Evolutionary conservation across 1,139 yeast species (phyloP).

Genomic region (Arxiozyma telluris): DNA sequence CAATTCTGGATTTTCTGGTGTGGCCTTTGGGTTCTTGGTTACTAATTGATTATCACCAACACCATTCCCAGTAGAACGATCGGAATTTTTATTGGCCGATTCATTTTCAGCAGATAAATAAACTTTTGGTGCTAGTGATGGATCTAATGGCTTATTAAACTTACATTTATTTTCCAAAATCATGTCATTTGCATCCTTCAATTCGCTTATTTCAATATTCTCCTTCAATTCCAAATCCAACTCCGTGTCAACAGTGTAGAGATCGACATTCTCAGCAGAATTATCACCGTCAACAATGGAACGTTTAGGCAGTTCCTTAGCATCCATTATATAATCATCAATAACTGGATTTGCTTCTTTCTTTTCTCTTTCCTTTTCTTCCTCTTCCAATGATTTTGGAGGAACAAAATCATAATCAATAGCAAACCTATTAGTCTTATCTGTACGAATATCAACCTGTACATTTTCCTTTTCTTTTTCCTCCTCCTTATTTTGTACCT

Average conservation of each 20-base stretch:
- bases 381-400: background rate
- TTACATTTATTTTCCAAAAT: constrained; percentile 4
- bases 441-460: background rate
- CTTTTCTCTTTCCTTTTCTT: background rate
- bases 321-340: constrained; percentile 2
- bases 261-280: background rate
- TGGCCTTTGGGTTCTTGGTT: constrained; percentile 20
- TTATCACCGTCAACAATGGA: background rate
- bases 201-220: constrained; percentile 5
- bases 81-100: background rate
- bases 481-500: background rate
- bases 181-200: constrained; percentile 11
- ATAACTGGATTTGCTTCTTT: background rate
- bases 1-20: constrained; percentile 26
- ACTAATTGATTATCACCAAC: constrained; percentile 3
- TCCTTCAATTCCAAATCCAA: background rate
- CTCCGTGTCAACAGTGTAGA: background rate
- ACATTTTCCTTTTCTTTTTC: background rate
- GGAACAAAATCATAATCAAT: constrained; percentile 6
- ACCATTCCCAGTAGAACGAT: background rate
- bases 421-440: constrained; percentile 1
- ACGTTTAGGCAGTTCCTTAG: background rate
- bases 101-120: constrained; percentile 6
- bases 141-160: constrained; percentile 12
- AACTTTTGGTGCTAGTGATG: constrained; percentile 18